Conservation (phyloP, 352 stramenopile genomes). For the Phytopythium ostracodes region DNA sequence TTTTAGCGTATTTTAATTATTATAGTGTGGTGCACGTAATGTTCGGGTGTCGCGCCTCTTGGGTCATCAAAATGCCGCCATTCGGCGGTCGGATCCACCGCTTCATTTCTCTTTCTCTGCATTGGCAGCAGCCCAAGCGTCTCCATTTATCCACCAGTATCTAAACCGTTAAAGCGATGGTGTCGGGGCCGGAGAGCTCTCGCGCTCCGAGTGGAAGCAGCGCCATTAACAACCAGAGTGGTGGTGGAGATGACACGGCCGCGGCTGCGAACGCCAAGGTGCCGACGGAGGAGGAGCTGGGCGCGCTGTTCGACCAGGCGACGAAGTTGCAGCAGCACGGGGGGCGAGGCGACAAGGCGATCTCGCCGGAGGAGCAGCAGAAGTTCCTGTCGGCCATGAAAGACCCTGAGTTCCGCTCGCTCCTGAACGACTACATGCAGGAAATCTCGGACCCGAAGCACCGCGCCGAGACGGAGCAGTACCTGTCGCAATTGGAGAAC, state of each 20-base stretch:
- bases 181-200: background rate
- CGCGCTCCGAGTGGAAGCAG: background rate
- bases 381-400: slow-evolving; percentile 90
- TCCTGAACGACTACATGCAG: slow-evolving; percentile 93
- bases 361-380: slow-evolving; percentile 51
- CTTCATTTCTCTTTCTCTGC: background rate
- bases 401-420: slow-evolving; percentile 87
- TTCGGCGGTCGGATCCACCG: slow-evolving; percentile 1
- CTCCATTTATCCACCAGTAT: background rate
- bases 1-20: too few species aligned
- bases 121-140: background rate
- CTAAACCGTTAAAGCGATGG: background rate
- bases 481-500: slow-evolving; percentile 85
- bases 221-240: background rate
- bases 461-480: slow-evolving; percentile 87
- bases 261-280: slow-evolving; percentile 1
- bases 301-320: slow-evolving; percentile 40
- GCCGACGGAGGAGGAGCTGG: slow-evolving; percentile 41
- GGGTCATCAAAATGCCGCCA: background rate
- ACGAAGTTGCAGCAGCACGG: slow-evolving; percentile 27
- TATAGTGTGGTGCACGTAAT: background rate
- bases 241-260: background rate
- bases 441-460: slow-evolving; percentile 91
- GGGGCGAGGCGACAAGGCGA: slow-evolving; percentile 7
- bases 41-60: background rate